Percentiles rank a stretch among this genome's conserved stretches.
Evolutionary conservation across 805 yeast genomes (phyloP).

Genomic region (Schwanniomyces polymorphus): DNA sequence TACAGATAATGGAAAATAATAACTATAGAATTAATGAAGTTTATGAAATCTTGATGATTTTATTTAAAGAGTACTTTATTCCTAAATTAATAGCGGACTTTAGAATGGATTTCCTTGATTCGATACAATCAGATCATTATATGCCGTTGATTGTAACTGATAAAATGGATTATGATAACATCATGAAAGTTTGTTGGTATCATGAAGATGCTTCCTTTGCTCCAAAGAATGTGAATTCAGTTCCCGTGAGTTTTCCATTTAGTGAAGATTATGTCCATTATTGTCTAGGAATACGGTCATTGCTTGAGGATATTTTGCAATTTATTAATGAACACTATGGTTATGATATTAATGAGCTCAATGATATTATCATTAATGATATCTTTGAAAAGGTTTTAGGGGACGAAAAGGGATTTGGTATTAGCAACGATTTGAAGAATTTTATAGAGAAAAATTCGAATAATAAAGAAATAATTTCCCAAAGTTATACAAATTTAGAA

Average conservation of each 20-base stretch:
- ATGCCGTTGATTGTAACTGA: conserved; percentile 80
- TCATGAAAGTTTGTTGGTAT: conserved; percentile 71
- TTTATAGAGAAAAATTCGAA: conserved; percentile 62
- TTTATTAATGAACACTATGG: conserved; percentile 67
- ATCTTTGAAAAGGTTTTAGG: conserved; percentile 68
- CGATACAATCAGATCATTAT: conserved; percentile 78
- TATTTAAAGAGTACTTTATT: conserved; percentile 62
- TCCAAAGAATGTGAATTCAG: conserved; percentile 48
- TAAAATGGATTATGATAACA: conserved; percentile 57
- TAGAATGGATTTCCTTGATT: conserved; percentile 55
- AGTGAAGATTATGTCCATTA: conserved; percentile 86
- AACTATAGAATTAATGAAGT: conserved; percentile 59
- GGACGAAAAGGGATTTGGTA: conserved; percentile 47
- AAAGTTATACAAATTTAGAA: conserved; percentile 84
- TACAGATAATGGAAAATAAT: conserved; percentile 75
- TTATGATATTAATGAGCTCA: conserved; percentile 58
- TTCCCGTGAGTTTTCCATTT: conserved; percentile 70
- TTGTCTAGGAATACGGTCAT: conserved; percentile 70
- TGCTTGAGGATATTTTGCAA: conserved; percentile 59
- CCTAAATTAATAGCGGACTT: conserved; percentile 55
- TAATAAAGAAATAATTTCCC: conserved; percentile 88
- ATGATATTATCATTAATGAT: conserved; percentile 58
- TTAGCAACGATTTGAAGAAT: conserved; percentile 58
- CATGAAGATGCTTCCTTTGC: conserved; percentile 50
- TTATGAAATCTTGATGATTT: conserved; percentile 57